Base-by-base conservation (phyloP, 345 rosid genomes). In the Dimocarpus longan region DNA sequence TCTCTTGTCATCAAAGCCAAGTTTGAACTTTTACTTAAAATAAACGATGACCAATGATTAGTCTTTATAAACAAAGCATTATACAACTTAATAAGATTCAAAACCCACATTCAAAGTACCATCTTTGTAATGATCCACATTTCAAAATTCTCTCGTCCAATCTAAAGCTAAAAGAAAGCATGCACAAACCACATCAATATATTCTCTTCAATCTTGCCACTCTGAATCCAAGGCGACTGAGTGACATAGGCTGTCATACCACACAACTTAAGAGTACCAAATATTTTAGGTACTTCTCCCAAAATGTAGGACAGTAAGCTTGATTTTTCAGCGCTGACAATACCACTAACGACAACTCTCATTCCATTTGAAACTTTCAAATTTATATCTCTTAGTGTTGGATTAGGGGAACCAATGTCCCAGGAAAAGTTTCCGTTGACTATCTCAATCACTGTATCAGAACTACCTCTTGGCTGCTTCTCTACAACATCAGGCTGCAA, bases 151-250 rank as follows among this genome's bases (percentile, higher is more conserved):
- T 26, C 28, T 26, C 28, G 0, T 1, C 28, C 28, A 26, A 26
- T 26, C 28, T 26, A 26, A 26, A 26, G 28, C 28, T 26, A 26
- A 26, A 26, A 26, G 28, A 26, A 26, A 26, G 28, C 28, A 26
- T 26, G 28, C 28, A 26, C 1, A 26, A 26, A 26, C 1, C 28
- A 26, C 28, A 26, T 26, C 28, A 26, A 26, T 1, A 26, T 26
- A 26, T n/a, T n/a, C n/a, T n/a, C n/a, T n/a, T 86, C 90, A 44
- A 94, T 86, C 76, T 82, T 94, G 76, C 95, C 90, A 18, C 92
- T 91, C 81, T 91, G 91, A 59, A 94, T 94, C 98, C 98, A 94
- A 62, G 98, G 89, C 52, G 95, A 87, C 57, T 92, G 98, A 52
- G 95, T 80, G 62, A 92, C 95, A 43, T 89, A 92, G 32, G 95